Conservation (phyloP, 1,284 basidiomycete genomes). For the Bjerkandera adusta region DNA sequence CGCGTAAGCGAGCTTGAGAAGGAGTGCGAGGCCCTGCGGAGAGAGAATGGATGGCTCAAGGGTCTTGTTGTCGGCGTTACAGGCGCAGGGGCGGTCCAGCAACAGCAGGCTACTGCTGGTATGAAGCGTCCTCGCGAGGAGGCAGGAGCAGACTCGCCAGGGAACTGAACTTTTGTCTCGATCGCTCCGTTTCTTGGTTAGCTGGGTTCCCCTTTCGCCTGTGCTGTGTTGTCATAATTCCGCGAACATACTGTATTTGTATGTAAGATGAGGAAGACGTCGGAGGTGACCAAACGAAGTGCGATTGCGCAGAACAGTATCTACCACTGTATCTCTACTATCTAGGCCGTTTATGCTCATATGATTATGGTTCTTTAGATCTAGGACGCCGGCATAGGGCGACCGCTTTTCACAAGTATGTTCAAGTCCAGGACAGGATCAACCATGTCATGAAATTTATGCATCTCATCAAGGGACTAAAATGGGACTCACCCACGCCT, state of each 20-base stretch:
- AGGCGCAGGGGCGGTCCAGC: constrained; percentile 46
- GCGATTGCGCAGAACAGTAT: no score
- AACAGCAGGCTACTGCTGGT: constrained; percentile 24
- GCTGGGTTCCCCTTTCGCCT: background rate
- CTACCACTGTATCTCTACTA: no score
- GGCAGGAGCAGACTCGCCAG: background rate
- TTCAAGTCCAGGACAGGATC: no score
- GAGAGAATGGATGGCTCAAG: constrained; percentile 96
- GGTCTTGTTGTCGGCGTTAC: constrained; percentile 90
- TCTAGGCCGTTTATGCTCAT: no score
- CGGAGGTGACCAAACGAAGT: no score
- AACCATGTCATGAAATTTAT: no score
- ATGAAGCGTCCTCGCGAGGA: constrained; percentile 22
- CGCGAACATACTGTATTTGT: constrained; percentile 18
- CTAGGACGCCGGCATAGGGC: no score
- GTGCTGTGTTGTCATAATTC: background rate
- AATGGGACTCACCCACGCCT: no score
- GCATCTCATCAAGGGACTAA: no score
- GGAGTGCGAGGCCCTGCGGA: constrained; percentile 86
- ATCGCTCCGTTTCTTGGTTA: background rate
- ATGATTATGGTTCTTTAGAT: no score
- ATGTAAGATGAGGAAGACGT: constrained; percentile 12
- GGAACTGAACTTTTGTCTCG: background rate
- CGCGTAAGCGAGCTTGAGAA: constrained; percentile 83
- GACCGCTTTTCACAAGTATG: no score